These are phyloP conservation scores for Petunia axillaris DNA, from an alignment of 257 asterid genomes.

Conservation along the genomic window DNA sequence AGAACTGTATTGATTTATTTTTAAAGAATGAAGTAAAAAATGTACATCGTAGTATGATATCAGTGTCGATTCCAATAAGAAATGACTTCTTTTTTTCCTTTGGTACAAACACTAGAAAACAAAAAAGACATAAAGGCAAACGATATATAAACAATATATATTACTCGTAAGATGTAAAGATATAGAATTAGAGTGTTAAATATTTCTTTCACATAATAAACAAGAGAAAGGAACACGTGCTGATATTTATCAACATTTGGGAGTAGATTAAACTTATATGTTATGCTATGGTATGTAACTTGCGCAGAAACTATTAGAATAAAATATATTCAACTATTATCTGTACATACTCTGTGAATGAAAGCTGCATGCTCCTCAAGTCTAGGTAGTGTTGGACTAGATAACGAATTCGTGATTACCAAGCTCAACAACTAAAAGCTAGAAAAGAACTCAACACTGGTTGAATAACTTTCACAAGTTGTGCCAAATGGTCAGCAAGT, in stretches of 20 bases:
- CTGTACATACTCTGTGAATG: neutral
- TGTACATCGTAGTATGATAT: neutral
- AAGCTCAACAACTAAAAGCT: neutral
- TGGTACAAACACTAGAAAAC: neutral
- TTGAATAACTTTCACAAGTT: neutral
- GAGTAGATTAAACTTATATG: neutral
- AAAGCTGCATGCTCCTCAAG: neutral
- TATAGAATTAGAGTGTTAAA: neutral
- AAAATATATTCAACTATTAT: neutral
- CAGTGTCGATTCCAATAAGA: neutral
- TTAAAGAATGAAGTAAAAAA: neutral
- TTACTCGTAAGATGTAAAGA: neutral
- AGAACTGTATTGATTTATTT: neutral
- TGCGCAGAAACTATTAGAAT: neutral
- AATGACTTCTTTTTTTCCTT: neutral
- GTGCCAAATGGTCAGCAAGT: neutral
- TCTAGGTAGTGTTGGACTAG: neutral
- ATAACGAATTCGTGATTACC: neutral
- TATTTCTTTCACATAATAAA: neutral
- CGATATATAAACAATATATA: neutral
- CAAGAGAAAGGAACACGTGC: neutral
- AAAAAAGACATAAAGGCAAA: neutral
- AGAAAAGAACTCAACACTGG: neutral
- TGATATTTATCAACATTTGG: neutral
- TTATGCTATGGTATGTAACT: neutral